Base-by-base conservation (phyloP, 2,329 filamentous ascomycete genomes). In the Xylariaceae sp. region DNA sequence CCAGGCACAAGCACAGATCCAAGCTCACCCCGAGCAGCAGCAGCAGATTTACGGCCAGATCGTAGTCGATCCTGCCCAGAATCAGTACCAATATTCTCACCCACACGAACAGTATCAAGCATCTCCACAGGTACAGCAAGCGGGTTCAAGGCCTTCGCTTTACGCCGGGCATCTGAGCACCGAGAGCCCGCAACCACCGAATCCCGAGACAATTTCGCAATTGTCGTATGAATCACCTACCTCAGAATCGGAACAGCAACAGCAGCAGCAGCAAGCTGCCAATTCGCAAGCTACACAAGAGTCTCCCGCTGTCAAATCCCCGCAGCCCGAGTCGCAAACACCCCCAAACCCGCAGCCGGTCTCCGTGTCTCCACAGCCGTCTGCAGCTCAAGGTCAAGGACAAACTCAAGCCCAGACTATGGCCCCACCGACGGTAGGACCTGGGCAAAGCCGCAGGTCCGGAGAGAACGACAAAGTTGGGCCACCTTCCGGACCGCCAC, bases 121-220 rank as follows among this genome's bases (percentile, higher is more conserved):
- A n/a, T 29, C 26, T n/a, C 9, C 9, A n/a, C 13, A n/a, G 13
- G 13, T 7, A 42, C 36, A 51, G 48, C 40, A 54, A 49, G 11
- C 22, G 11, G 22, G 22, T 6, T 6, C 6, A 26, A 39, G 52
- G 49, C 17, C 54, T 9, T 53, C 55, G 7, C 40, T 54, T 17
- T 61, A 61, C 41, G 44, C 43, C 29, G 49, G 49, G 15, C 58
- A 61, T 30, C 52, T 63, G 36, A 52, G 56, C 45, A 60, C 56
- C 24, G 50, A 55, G 37, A 52, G 41, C 36, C 47, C 64, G 29
- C 67, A 70, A 48, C 64, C 63, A 29, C 66, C 66, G 42, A 81
- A 79, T 54, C 64, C 76, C 19, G 79, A 83, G 59, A 80, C 78
- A 4, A 61, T 79, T 29, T 83, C 79, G 6, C 78, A 82, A 60